Base-by-base conservation (phyloP, 257 asterid species). In the Solanum arcanum region DNA sequence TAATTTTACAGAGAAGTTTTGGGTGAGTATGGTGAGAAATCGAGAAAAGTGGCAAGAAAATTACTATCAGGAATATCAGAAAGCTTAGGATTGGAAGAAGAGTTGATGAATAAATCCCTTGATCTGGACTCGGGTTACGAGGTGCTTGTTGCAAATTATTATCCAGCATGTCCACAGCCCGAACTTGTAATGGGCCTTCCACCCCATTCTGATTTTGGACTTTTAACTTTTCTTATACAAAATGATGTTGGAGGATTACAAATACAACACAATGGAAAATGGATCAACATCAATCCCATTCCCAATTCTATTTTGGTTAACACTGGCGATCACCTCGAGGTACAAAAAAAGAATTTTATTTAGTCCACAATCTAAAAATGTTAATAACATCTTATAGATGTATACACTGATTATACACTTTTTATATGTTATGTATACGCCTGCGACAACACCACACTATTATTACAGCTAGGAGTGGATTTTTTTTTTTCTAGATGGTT, bases 201-300 rank as follows among this genome's bases (percentile, higher is more conserved):
- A 12, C 93, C 98, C 0, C 98, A 96, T 87, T 94, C 98, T 1
- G 98, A 96, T 60, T 98, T 94, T 76, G 98, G 98, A 12, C 98
- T 96, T 47, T 87, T 96, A 60, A 94, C 98, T 25, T 90, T 96
- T 75, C 94, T 96, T 80, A 87, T 94, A 3, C 89, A 94, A 82
- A 95, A 94, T 86, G 92, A 86, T 46, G 94, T 93, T 1, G 91
- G 92, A 3, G 98, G 98, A 4, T 90, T 95, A 3, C 95, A 95
- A 86, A 90, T 95, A 62, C 95, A 92, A 21, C 96, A 93, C 25
- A 74, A 86, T 2, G 95, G 95, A 5, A 87, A 81, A 56, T 96
- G 98, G 98, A 23, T 96, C 16, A 66, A 90, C 25, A 94, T 94
- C 10, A 76, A 86, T 81, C 86, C 94, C 44, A 69, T 88, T 27